Base-by-base conservation (phyloP, 371 early-diverging fungal genomes). In the Apophysomyces ossiformis region DNA sequence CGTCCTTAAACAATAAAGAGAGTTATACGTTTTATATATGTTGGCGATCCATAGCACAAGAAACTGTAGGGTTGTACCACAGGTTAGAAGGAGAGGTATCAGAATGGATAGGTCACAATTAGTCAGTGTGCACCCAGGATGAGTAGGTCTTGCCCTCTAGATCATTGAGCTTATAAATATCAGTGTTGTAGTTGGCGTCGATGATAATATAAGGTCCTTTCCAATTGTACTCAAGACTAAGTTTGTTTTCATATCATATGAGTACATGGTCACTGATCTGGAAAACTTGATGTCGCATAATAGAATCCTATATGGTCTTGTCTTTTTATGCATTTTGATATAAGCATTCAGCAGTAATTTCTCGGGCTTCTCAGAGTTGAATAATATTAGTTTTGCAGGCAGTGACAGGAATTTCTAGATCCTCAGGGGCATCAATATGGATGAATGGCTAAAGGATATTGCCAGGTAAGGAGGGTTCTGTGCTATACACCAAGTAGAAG, bases 301-400 rank as follows among this genome's bases (percentile, higher is more conserved):
- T 13, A 0, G 65, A 44, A 65, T 71, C 71, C 71, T 69, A 75
- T 2, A 57, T 32, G 5, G 15, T 65, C 43, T 74, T 70, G 61
- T 74, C 75, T 26, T 60, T 43, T 2, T 58, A 57, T 0, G 65
- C 63, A 21, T 60, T 64, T 1, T 57, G 46, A 21, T 59, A 64
- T 45, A 69, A 12, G 1, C 61, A n/a, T 5, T 41, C 44, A 61
- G 61, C 64, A 1, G 68, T 68, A 16, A 56, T 46, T 15, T 60
- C 61, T n/a, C 66, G 70, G 13, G 66, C 65, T 62, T 73, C 58
- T 4, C 37, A 43, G 8, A 43, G 43, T 43, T 2, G 43, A 11
- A 11, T 43, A 11, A 43, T 21, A 1, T 21, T 1, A 21, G 21
- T 21, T 21, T 21, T 21, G 21, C 21, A 21, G 21, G 21, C 1